Conservation (phyloP, 345 rosid genomes). For the Erodium maritimum region DNA sequence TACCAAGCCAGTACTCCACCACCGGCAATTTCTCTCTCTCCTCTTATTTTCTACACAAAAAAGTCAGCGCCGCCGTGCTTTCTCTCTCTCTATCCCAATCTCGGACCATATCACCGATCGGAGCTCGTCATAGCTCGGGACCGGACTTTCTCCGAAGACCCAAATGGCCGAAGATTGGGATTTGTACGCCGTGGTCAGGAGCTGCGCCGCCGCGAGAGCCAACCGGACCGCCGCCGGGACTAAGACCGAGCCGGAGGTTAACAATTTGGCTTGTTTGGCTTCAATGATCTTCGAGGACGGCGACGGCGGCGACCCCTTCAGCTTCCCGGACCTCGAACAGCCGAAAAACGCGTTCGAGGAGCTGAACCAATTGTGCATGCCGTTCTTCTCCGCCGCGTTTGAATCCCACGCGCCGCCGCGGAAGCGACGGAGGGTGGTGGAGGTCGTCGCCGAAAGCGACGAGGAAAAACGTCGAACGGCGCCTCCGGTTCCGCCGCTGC, state of each 20-base stretch:
- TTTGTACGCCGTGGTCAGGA: slow-evolving; percentile 63
- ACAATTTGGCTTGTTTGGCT: slow-evolving; percentile 24
- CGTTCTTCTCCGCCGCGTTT: slow-evolving; percentile 20
- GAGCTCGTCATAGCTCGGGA: too few species aligned
- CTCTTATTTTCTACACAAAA: slow-evolving; percentile 12
- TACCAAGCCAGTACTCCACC: slow-evolving; percentile 39
- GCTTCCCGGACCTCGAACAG: slow-evolving; percentile 17
- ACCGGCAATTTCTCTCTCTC: slow-evolving; percentile 3
- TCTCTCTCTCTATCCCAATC: slow-evolving; percentile 8
- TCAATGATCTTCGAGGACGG: slow-evolving; percentile 27
- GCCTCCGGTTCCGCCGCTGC: too few species aligned
- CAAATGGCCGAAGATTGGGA: slow-evolving; percentile 72
- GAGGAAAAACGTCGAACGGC: too few species aligned
- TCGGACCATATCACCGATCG: too few species aligned
- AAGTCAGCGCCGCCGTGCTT: slow-evolving; percentile 73
- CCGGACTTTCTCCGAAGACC: too few species aligned
- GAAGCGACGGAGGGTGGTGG: too few species aligned
- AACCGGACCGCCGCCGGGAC: not conserved
- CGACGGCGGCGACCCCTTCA: slow-evolving; percentile 24
- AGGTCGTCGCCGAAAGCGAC: too few species aligned
- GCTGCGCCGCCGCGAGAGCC: slow-evolving; percentile 25
- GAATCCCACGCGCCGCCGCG: not conserved
- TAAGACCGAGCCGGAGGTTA: slow-evolving; percentile 2
- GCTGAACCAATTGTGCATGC: slow-evolving; percentile 44
- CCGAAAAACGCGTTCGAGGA: slow-evolving; percentile 24